These are phyloP conservation scores for Talaromyces sp. DNA, from an alignment of 2,329 filamentous ascomycete species.

Conservation along the genomic window DNA sequence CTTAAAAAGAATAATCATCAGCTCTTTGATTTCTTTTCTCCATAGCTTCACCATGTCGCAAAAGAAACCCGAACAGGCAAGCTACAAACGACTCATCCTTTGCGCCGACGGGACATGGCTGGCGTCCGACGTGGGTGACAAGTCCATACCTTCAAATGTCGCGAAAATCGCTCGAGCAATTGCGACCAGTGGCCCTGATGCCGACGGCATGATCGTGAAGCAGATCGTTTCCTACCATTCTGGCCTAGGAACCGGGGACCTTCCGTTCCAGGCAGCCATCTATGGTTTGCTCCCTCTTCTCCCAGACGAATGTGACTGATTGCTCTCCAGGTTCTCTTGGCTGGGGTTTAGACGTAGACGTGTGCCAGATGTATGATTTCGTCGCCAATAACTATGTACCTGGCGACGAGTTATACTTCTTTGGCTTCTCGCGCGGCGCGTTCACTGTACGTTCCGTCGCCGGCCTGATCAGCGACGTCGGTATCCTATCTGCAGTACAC, in stretches of 20 bases:
- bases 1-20: background rate
- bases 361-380: slow-evolving; percentile 24
- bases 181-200: background rate
- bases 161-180: slow-evolving; percentile 6
- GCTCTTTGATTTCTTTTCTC: background rate
- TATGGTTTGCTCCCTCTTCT: background rate
- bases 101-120: slow-evolving; percentile 7
- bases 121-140: background rate
- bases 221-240: slow-evolving; percentile 2
- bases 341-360: background rate
- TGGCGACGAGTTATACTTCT: slow-evolving; percentile 39
- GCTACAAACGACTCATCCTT: slow-evolving; percentile 6
- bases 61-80: background rate
- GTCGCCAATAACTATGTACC: slow-evolving; percentile 36
- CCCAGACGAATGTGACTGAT: background rate
- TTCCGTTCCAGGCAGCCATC: slow-evolving; percentile 2
- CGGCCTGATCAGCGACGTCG: slow-evolving; percentile 35
- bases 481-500: slow-evolving; percentile 26
- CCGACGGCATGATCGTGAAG: background rate
- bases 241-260: background rate
- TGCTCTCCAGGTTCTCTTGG: background rate
- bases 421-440: slow-evolving; percentile 40
- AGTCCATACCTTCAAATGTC: slow-evolving; percentile 1
- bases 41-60: background rate
- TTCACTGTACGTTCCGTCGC: slow-evolving; percentile 39